These are phyloP conservation scores for Vachellia collinsii DNA, from an alignment of 306 rosid species.

Conservation along the genomic window DNA sequence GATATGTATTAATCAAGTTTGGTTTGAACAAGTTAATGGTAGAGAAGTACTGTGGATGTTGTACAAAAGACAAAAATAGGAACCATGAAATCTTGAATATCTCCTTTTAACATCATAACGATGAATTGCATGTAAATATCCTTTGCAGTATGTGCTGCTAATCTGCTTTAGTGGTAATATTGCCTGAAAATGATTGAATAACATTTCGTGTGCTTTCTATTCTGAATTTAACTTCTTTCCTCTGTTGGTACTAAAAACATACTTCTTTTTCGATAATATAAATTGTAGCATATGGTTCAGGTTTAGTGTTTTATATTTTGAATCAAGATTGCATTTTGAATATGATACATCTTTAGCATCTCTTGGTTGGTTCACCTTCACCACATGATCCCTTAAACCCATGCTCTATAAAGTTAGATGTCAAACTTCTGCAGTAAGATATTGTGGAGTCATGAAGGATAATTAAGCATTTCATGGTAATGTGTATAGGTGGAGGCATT, in stretches of 20 bases:
- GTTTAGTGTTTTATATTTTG: neutral
- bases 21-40: slow-evolving; percentile 21
- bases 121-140: slow-evolving; percentile 1
- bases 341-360: slow-evolving; percentile 23
- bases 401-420: neutral
- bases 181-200: neutral
- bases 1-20: slow-evolving; percentile 8
- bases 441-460: slow-evolving; percentile 32
- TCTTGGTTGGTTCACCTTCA: slow-evolving; percentile 1
- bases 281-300: neutral
- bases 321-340: slow-evolving; percentile 1
- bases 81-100: neutral
- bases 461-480: slow-evolving; percentile 21
- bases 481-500: slow-evolving; percentile 73
- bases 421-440: neutral
- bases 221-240: neutral
- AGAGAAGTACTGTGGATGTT: neutral
- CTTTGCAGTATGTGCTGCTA: slow-evolving; percentile 24
- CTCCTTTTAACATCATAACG: neutral
- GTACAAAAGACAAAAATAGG: slow-evolving; percentile 2
- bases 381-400: neutral
- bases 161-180: slow-evolving; percentile 16
- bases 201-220: slow-evolving; percentile 1
- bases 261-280: neutral
- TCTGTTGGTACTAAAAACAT: neutral